Evolutionary conservation across 179 eudicot species (phyloP), one percentile per base, ranked within the genome.

Genomic region (Nepenthes alata): DNA sequence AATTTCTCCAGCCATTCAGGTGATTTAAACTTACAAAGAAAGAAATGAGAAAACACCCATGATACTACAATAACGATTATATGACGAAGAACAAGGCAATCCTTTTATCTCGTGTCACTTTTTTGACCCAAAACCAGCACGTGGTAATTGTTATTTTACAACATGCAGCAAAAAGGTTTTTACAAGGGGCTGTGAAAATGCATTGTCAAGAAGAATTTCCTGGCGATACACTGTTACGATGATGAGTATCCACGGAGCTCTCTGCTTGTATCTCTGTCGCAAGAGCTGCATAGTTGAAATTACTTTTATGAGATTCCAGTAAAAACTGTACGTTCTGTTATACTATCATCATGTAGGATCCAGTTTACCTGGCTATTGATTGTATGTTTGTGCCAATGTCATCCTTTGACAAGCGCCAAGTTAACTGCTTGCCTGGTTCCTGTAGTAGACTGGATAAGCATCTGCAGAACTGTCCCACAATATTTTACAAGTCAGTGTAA

Each of bases 381-480:
- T 34, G 25, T 15, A n/a, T 59, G 54, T 47, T 36, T 63, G 60
- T 39, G 72, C 38, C 8, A 59, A 58, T 67, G 25, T 67, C 68
- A 38, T 63, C 72, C 35, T 39, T 72, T 10, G 72, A 67, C 34
- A 10, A 37, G 38, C 60, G 48, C 14, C 60, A 37, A 14, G 54
- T 39, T 55, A 53, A 35, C 25, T 48, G 47, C 14, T 53, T 16
- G 37, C 39, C 10, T 51, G 73, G 37, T 58, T 67, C 71, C 39
- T 67, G 59, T 13, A 80, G 83, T 74, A 80, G 67, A 61, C 60
- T 72, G 39, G 81, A 71, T 60, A 83, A 72, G 47, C 81, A 78
- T 58, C 59, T 60, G 75, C 88, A 83, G 70, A 83, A 81, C 88
- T 83, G 79, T 37, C 67, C 62, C 65, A 57, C 55, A 65, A 7